Percentiles rank a stretch among this genome's conserved stretches.
These are phyloP conservation scores for Oemleria cerasiformis DNA, from an alignment of 306 rosid genomes.

Conservation along the genomic window DNA sequence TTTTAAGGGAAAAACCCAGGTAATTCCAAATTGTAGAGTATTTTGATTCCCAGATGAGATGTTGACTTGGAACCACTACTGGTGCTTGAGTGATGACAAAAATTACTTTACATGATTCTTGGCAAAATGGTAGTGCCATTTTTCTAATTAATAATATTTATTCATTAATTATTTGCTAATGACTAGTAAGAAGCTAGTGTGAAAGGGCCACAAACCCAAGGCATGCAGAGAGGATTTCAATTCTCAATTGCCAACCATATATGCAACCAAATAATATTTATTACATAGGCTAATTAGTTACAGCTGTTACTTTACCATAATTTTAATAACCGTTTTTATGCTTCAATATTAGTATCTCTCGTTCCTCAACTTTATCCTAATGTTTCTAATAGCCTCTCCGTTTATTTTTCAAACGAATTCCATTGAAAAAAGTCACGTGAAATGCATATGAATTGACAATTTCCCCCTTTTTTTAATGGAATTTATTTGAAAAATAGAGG, in stretches of 20 bases:
- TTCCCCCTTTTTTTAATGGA: too few species aligned
- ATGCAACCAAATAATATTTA: not conserved
- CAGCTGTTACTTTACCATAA: too few species aligned
- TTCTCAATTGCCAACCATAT: not conserved
- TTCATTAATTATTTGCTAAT: not conserved
- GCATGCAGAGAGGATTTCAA: not conserved
- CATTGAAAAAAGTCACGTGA: too few species aligned
- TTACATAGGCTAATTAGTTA: too few species aligned
- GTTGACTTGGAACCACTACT: constrained; percentile 16
- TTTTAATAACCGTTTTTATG: too few species aligned
- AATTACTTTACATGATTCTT: constrained; percentile 10
- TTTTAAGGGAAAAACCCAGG: too few species aligned
- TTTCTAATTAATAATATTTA: not conserved
- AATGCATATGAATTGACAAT: too few species aligned
- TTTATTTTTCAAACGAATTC: too few species aligned
- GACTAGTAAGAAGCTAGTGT: not conserved
- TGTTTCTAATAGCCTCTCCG: too few species aligned
- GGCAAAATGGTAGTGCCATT: not conserved
- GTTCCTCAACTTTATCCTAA: too few species aligned
- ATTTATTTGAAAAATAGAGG: too few species aligned
- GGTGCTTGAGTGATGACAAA: constrained; percentile 12
- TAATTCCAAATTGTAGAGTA: constrained; percentile 7
- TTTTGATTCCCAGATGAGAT: not conserved
- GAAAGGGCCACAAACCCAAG: not conserved
- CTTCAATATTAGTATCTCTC: too few species aligned